Base-by-base conservation (phyloP, 2,329 filamentous ascomycete species). In the Drechslerella coelobrocha region DNA sequence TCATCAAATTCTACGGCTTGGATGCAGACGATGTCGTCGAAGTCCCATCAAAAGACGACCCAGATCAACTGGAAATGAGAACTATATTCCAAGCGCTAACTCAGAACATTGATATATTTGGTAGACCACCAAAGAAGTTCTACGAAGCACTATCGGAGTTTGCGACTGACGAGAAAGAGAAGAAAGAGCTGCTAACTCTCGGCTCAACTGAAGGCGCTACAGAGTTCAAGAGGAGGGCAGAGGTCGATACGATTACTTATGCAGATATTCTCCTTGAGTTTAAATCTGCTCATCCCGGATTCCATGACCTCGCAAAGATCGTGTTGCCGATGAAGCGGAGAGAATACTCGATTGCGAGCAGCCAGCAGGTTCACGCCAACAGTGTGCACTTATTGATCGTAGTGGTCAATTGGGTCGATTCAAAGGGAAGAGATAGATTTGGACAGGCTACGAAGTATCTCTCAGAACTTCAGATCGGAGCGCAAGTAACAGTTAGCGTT, bases 261-360 rank as follows among this genome's bases (percentile, higher is more conserved):
- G 91, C 92, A 41, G 94, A 99, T 77, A 83, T 99, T 34, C 84
- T 99, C 21, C 84, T 91, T 55, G 92, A 97, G 79, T 97, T 94
- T 83, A 84, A 84, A 68, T 97, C 93, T 52, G 94, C 94, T 0
- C 92, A 89, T 76, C 94, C 93, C 4, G 83, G 83, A 68, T 94
- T 97, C 86, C 86, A 92, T 77, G 92, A 97, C 75, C 88, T 99
- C 63, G 85, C 90, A 73, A 89, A 88, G 77, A 91, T 99, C 72
- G 89, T 99, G 74, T 86, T 84, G 74, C 93, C 94, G 10, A 88
- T 96, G 83, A 99, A 99, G 85, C 90, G 94, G 72, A 87, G 94
- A 76, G 94, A 99, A 81, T 99, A 99, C 84, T 96, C 91, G n/a
- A 97, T 99, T 75, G 94, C 94, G 19, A 97, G 94, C 2, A 94